A percentile compares a stretch with the other conserved stretches of the same genome.
phyloP scores from a whole-genome alignment of 306 rosid genomes.

The Gleditsia sinensis region DNA sequence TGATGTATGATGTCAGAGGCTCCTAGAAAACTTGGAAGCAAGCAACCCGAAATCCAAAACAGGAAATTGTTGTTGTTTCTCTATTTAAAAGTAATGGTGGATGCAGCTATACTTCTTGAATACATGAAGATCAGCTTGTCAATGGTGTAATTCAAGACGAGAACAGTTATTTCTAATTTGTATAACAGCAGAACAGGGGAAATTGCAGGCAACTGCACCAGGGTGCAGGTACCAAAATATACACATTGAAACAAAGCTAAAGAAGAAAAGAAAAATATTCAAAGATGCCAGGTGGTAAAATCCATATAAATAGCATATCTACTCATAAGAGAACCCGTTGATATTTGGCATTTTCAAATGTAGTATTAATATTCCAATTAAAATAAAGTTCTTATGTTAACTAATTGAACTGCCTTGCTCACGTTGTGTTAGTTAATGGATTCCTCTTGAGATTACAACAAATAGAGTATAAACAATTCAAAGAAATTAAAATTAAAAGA shows the following conservation, averaged over 20 bases:
- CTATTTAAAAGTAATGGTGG: conserved; percentile 74
- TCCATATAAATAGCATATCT: conserved; percentile 1
- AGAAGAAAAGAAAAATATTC: not conserved
- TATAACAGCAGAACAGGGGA: not conserved
- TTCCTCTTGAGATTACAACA: not conserved
- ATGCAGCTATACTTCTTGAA: conserved; percentile 57
- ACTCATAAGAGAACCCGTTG: not conserved
- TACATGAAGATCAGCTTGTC: conserved; percentile 70
- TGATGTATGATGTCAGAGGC: conserved; percentile 50
- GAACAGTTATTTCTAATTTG: conserved; percentile 21
- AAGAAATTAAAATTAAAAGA: not conserved
- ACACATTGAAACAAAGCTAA: not conserved
- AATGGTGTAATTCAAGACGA: conserved; percentile 44
- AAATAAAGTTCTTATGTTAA: not conserved
- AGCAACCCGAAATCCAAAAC: conserved; percentile 70
- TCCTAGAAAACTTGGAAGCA: conserved; percentile 61
- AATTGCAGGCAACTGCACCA: conserved; percentile 3
- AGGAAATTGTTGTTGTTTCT: conserved; percentile 71
- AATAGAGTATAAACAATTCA: not conserved
- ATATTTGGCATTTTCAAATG: not conserved
- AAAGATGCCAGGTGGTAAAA: not conserved
- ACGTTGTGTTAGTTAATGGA: not conserved
- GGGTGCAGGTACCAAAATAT: not conserved
- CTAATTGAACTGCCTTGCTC: not conserved
- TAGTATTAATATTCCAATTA: not conserved